phyloP scores from a whole-genome alignment of 345 rosid species.

The Kernera saxatilis region DNA sequence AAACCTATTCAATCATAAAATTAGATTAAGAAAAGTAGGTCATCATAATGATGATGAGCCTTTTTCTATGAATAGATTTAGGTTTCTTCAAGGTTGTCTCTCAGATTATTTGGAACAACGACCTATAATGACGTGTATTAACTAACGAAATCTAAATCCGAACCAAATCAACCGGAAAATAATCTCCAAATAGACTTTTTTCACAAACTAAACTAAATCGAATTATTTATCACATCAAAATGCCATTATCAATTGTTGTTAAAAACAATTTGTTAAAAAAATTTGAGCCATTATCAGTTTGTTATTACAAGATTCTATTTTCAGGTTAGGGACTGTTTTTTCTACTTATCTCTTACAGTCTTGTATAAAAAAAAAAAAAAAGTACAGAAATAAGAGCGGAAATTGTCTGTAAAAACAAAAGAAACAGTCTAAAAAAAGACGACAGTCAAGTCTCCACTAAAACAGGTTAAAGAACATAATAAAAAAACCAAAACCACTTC shows the following conservation, averaged over 20 bases:
- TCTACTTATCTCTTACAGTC: slow-evolving; percentile 1
- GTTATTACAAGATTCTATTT: slow-evolving; percentile 5
- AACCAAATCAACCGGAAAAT: background rate
- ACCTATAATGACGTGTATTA: background rate
- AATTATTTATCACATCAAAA: background rate
- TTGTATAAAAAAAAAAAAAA: background rate
- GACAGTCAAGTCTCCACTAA: slow-evolving; percentile 29
- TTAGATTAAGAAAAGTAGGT: too few relatives aligned
- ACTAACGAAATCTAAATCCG: background rate
- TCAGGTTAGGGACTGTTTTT: background rate
- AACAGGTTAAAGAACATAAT: slow-evolving; percentile 20
- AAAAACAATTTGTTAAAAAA: too few relatives aligned
- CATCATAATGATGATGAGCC: background rate
- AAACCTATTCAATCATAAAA: too few relatives aligned
- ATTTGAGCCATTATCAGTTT: background rate
- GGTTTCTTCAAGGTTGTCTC: background rate
- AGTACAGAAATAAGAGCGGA: background rate
- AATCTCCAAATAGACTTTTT: background rate
- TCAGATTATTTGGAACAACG: background rate
- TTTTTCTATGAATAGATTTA: background rate
- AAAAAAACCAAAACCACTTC: background rate
- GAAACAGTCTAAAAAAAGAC: slow-evolving; percentile 22
- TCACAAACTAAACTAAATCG: background rate
- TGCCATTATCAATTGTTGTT: background rate
- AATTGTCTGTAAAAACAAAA: slow-evolving; percentile 10